Base-by-base conservation (phyloP, 2,329 filamentous ascomycete species). In the Penicillium sp. region DNA sequence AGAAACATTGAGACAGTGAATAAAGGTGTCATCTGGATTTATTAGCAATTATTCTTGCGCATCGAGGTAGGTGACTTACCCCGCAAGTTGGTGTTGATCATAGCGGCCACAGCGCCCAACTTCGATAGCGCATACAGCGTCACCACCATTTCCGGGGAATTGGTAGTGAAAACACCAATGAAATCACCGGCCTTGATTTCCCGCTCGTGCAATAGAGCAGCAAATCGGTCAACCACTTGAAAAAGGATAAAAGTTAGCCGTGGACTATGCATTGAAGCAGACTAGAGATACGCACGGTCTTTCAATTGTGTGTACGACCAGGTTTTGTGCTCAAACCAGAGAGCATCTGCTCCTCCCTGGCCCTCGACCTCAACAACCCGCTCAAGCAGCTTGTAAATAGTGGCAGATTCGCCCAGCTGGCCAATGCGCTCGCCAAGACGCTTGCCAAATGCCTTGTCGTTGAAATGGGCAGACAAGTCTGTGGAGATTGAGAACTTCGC, bases 91-190 rank as follows among this genome's bases (percentile, higher is more conserved):
- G 70, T 78, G 60, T 82, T 82, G 26, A 82, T 75, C 57, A 82
- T 68, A 3, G 76, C 77, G 37, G 74, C 71, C 6, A 79, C 73
- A 14, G 75, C 77, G 19, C 79, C 77, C 35, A 82, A 56, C 56
- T 79, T 80, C 0, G 77, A 73, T n/a, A 81, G 65, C 1, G 79
- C 79, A 46, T 78, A 72, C 14, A 77, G 68, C 1, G 69, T 68
- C 19, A 80, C 69, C 2, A 80, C 71, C 77, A 81, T 80, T 59
- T 81, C 79, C 0, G 78, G 79, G 0, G 78, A 80, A 58, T 82
- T 82, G 13, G 72, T 77, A 48, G 74, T 79, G 65, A 79, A 82
- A 2, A 81, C 72, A 5, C 73, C 78, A 16, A 82, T 74, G 45
- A 74, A 74, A 56, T 80, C 77, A 2, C 75, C 74, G 0, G 70